These are phyloP conservation scores for Aspergillus fructus DNA, from an alignment of 2,329 filamentous ascomycete genomes.

Conservation along the genomic window DNA sequence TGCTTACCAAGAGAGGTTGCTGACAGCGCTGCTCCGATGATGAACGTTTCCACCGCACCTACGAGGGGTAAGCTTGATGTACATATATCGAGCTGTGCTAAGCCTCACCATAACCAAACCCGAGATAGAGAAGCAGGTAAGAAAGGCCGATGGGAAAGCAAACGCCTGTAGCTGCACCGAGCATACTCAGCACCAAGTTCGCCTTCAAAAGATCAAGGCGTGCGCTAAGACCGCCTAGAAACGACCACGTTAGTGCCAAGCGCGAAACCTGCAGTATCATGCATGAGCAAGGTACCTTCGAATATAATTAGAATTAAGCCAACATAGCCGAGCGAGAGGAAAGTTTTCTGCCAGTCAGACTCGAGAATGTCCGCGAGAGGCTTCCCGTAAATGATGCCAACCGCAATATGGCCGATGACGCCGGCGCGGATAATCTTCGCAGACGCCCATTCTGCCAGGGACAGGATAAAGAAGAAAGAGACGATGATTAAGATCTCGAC, in stretches of 20 bases:
- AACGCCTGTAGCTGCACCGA: constrained; percentile 47
- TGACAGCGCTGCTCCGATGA: constrained; percentile 30
- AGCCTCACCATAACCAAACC: constrained; percentile 39
- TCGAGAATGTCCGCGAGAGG: constrained; percentile 47
- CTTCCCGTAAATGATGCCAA: constrained; percentile 49
- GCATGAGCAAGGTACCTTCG: constrained; percentile 30
- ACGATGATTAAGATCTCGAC: constrained; percentile 43
- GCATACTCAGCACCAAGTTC: constrained; percentile 45
- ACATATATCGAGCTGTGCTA: no score
- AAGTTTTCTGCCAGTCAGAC: constrained; percentile 46
- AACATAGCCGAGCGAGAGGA: constrained; percentile 50
- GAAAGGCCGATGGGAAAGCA: constrained; percentile 48
- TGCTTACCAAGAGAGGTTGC: constrained; percentile 29
- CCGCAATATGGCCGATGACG: constrained; percentile 49
- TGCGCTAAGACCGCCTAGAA: constrained; percentile 46
- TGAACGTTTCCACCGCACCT: constrained; percentile 31
- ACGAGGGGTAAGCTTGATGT: no score
- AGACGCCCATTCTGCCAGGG: constrained; percentile 43
- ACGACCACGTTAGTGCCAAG: background rate
- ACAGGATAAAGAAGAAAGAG: constrained; percentile 48
- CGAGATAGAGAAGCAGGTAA: constrained; percentile 45
- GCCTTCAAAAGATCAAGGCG: constrained; percentile 48
- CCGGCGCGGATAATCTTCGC: constrained; percentile 45
- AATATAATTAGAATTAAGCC: constrained; percentile 53
- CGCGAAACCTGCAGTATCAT: no score